Evolutionary conservation across 352 stramenopile genomes (phyloP), one percentile per base, ranked within the genome.

Genomic region (Pythium sp.): DNA sequence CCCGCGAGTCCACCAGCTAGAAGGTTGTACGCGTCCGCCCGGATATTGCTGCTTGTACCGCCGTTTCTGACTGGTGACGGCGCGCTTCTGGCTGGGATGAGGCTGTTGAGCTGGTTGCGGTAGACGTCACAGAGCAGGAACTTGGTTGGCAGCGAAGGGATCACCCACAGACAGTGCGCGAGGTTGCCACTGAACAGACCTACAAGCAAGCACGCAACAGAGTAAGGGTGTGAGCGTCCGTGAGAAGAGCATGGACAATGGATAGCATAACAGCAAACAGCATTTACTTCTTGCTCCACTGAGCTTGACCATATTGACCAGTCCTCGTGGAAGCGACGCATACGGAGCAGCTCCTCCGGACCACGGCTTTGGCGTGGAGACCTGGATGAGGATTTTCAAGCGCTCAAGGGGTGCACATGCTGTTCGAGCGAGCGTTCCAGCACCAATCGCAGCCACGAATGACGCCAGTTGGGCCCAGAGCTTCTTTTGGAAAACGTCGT

Each of bases 371-470:
- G 79, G 78, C 8, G 71, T 68, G 20, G 76, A 58, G 7, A 90
- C 65, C 64, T 96, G 88, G 75, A 91, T 92, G 11, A 94, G 66
- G 32, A 96, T 93, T 60, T 96, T 96, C 11, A 96, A 62, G 0
- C 88, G 80, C 65, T 96, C 88, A 3, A 96, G 68, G 12, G 88
- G 88, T 5, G 88, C 88, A 63, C 78, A 90, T 11, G 75, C 78
- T 8, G 86, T 92, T 30, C 88, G 82, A 8, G 81, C 79, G 15
- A 92, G 63, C 14, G 72, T 75, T n/a, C 86, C 85, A 30, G 86
- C 82, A 0, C 80, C 67, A 47, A 96, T 93, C 15, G 88, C 85
- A 6, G 86, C 86, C 9, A 68, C 69, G 36, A 91, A 81, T 2
- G 84, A 88, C 43, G 83, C 81, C 15, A 74, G 49, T 36, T 94